Evolutionary conservation across 192 early-diverging fungal genomes (phyloP), one percentile per base, ranked within the genome.

Genomic region (Tieghemiomyces parasiticus): DNA sequence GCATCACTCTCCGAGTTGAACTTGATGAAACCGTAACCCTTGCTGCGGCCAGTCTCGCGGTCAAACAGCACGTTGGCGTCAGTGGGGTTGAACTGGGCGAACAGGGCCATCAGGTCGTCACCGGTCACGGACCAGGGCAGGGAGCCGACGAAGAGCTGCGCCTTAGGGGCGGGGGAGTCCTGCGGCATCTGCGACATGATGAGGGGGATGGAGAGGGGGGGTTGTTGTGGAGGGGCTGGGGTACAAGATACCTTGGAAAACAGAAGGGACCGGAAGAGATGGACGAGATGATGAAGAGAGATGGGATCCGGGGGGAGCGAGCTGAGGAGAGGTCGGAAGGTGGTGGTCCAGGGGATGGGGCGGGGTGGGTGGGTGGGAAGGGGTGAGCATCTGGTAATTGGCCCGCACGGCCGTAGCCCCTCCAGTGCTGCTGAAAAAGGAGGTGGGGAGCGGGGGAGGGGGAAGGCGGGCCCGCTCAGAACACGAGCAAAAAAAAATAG

Each of bases 21-120:
- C 51, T 78, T 85, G 49, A 92, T 85, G 66, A 96, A 93, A 2
- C 89, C 93, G 71, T 90, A 93, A 22, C 91, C 91, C 62, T 88
- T 82, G 60, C 84, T 86, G 66, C 83, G 82, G 54, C 78, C 84
- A 59, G 82, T 88, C 53, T 87, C 81, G 60, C 82, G 78, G 63
- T 88, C 85, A 33, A 56, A 73, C 55, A 88, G 68, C 22, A 93
- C 82, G 44, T 78, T 75, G 47, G 84, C 73, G 63, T 85, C 74
- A 29, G 67, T 58, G 58, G 92, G 78, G 0, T 65, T 13, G 64
- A 64, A 84, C 51, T 70, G 54, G 35, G 22, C 44, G 70, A 93
- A 93, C 33, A 70, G 67, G 16, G 62, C n/a, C 54, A 61, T 64
- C 35, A 93, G 80, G 60, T 68, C 65, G 14, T 82, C 69, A 55